A percentile compares a stretch with the other conserved stretches of the same genome.
Evolutionary conservation across 23 red algal species (phyloP).

Genomic region (Agarophyton chilense): DNA sequence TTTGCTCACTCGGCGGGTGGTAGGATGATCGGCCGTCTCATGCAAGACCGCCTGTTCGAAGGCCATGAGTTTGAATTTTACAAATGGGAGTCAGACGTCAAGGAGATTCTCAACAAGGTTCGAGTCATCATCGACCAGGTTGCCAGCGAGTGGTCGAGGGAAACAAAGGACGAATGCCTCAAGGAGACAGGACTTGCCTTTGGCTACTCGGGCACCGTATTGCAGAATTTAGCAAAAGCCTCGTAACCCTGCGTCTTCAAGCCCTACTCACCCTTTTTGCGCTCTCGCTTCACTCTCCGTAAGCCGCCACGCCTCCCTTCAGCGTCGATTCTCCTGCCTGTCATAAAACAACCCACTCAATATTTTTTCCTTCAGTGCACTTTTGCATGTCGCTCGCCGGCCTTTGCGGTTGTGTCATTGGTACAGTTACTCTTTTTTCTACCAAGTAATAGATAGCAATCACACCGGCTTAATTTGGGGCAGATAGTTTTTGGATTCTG

Average conservation of each 20-base stretch:
- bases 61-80: conserved; percentile 89
- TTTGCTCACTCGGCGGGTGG: conserved; percentile 98
- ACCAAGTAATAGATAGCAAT: too few species aligned
- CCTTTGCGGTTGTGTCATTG: too few species aligned
- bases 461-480: too few species aligned
- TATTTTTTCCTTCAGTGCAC: too few species aligned
- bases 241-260: neutral
- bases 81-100: conserved; percentile 95
- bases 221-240: conserved; percentile 92
- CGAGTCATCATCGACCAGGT: conserved; percentile 86
- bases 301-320: too few species aligned
- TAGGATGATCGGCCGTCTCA: conserved; percentile 97
- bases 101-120: conserved; percentile 88
- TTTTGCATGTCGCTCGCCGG: too few species aligned
- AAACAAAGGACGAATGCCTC: conserved; percentile 95
- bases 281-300: too few species aligned
- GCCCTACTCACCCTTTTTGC: neutral
- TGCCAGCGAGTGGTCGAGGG: conserved; percentile 84
- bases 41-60: conserved; percentile 86
- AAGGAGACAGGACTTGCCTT: conserved; percentile 95
- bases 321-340: too few species aligned
- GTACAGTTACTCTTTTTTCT: too few species aligned
- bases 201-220: conserved; percentile 91
- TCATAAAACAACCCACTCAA: too few species aligned
- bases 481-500: too few species aligned